Evolutionary conservation across 768 basidiomycete species (phyloP), one percentile per base, ranked within the genome.

Genomic region (Chalciporus piperatus): DNA sequence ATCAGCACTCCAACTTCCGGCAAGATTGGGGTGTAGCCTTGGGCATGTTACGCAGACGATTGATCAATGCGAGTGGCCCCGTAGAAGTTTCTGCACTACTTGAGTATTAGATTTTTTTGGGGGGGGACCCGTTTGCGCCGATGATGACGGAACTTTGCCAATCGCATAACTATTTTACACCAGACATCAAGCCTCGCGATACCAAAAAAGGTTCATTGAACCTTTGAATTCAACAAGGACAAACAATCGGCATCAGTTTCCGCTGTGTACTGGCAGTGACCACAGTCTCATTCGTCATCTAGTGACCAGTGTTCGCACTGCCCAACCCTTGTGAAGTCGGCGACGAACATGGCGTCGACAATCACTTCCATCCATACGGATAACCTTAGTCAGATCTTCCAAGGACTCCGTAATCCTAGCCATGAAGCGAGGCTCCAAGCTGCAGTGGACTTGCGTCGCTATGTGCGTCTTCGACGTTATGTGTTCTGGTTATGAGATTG

Each of bases 401-500:
- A 76, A 55, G 78, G 79, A 10, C 77, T 90, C 44, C 82, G 78
- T 62, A 83, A 72, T 71, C 82, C 82, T 62, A 81, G 72, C 65
- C 74, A 76, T 39, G 89, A 93, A 7, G 72, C 76, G 13, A 79
- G 90, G 45, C 64, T 77, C 37, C 81, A 86, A 63, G 79, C 87
- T 50, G 91, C 91, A 12, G 68, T 76, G 38, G 87, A 91, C 40
- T 70, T 92, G 50, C 78, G 83, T 64, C 83, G 83, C 62, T 90
- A 88, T 77, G 89, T 89, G 65, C 56, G 82, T 74, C 32, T 42
- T 45, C 47, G 33, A 22, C 60, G 20, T 52, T 20, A 35, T 51
- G 38, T 28, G 47, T 51, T 65, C 33, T 53, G 11, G 10, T 20
- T 23, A 7, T 40, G 38, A 43, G 41, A 41, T 58, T 61, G 20